Base-by-base conservation (phyloP, 2,329 filamentous ascomycete species). In the Coleophoma crateriformis region DNA sequence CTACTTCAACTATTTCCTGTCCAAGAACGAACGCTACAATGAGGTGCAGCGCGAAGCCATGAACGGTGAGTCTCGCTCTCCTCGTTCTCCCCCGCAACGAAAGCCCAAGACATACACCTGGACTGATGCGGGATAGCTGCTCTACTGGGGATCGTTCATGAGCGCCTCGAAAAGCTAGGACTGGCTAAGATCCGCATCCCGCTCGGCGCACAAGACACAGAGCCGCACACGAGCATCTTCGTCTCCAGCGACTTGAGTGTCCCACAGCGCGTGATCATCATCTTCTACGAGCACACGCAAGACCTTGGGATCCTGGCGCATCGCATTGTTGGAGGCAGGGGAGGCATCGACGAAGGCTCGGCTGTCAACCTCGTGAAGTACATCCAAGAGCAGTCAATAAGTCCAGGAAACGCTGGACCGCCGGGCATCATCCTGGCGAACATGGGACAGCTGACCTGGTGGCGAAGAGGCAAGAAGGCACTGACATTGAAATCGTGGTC, bases 391-490 rank as follows among this genome's bases (percentile, higher is more conserved):
- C 54, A 55, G 13, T 15, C 32, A 1, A 52, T 53, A 15, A 54
- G 52, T 2, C 22, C 53, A 14, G 45, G 45, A 8, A 53, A 56
- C 34, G 46, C 64, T 4, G 54, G 65, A 0, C 55, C 70, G 2
- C 82, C 77, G 0, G 86, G 79, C 3, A 70, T 96, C 49, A 69
- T 96, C 27, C 71, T 96, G 22, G 80, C 89, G 42, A 96, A 96
- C 63, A 74, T 82, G 4, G 89, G 88, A 4, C 84, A 95, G 68
- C 71, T 88, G 15, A 73, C 84, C 59, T 96, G 89, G 84, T 88
- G 87, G 65, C 81, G 87, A 38, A 76, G 79, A 46, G 76, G 76
- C 1, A 68, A 75, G 46, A 76, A 78, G 45, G 74, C 82, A 0
- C 72, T 95, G 53, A 87, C 80, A 1, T 64, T 75, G 1, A 62